Percentiles rank a stretch among this genome's conserved stretches.
These are phyloP conservation scores for Metschnikowia proteae DNA, from an alignment of 805 yeast species.

Conservation along the genomic window DNA sequence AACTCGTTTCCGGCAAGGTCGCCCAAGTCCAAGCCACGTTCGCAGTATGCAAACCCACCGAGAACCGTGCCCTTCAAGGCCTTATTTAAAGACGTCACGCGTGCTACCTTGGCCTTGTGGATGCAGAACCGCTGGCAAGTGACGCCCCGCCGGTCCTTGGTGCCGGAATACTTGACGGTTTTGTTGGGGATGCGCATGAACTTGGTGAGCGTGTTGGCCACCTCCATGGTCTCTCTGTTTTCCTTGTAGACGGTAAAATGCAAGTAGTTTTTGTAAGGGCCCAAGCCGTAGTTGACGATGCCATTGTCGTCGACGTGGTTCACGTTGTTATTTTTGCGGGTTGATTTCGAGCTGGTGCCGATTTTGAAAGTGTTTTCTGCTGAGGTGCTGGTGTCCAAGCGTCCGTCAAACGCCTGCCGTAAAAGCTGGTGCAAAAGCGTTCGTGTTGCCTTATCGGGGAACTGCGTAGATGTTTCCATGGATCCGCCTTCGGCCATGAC, in stretches of 20 bases:
- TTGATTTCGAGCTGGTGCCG: constrained; percentile 42
- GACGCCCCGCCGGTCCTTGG: constrained; percentile 94
- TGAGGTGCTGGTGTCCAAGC: constrained; percentile 77
- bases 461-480: constrained; percentile 53
- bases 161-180: constrained; percentile 80
- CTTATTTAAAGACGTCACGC: constrained; percentile 73
- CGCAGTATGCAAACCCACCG: constrained; percentile 73
- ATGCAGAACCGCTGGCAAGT: constrained; percentile 82
- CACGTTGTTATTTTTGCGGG: constrained; percentile 38
- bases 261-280: constrained; percentile 62
- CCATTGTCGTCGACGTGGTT: constrained; percentile 46
- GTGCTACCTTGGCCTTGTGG: constrained; percentile 62
- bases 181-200: constrained; percentile 72
- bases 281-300: constrained; percentile 66
- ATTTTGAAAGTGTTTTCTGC: constrained; percentile 61
- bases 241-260: constrained; percentile 86
- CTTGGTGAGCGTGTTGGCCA: constrained; percentile 68
- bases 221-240: constrained; percentile 97
- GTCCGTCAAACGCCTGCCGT: constrained; percentile 68
- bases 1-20: constrained; percentile 89
- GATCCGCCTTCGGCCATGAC: constrained; percentile 53
- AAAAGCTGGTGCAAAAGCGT: constrained; percentile 75
- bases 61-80: constrained; percentile 72
- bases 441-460: constrained; percentile 68
- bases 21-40: constrained; percentile 65